Evolutionary conservation across 2,329 filamentous ascomycete species (phyloP).

Genomic region (Colletotrichum tropicale): DNA sequence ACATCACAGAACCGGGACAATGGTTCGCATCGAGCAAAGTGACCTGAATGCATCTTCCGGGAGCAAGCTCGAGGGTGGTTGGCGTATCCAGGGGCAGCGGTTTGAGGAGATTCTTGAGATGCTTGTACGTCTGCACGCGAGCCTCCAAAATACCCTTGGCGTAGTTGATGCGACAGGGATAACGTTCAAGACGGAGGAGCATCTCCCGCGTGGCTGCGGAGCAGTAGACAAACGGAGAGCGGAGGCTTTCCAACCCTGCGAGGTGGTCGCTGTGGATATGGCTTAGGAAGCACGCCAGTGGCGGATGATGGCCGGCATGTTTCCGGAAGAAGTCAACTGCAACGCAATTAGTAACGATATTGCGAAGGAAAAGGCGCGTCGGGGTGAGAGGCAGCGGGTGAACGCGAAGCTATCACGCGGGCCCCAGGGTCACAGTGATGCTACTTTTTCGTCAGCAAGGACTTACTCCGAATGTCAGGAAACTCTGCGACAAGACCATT

Average conservation of each 20-base stretch:
- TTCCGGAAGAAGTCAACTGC: slow-evolving; percentile 82
- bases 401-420: neutral
- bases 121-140: slow-evolving; percentile 75
- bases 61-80: slow-evolving; percentile 74
- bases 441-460: neutral
- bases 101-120: slow-evolving; percentile 77
- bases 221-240: slow-evolving; percentile 87
- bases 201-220: slow-evolving; percentile 84
- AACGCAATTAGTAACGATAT: slow-evolving; percentile 2
- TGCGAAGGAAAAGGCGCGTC: neutral
- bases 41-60: slow-evolving; percentile 72
- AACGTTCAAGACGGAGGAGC: slow-evolving; percentile 79
- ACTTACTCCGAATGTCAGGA: slow-evolving; percentile 72
- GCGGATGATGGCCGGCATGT: slow-evolving; percentile 57
- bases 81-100: slow-evolving; percentile 83
- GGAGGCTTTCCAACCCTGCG: slow-evolving; percentile 75
- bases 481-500: slow-evolving; percentile 77
- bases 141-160: slow-evolving; percentile 78
- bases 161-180: slow-evolving; percentile 81
- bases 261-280: slow-evolving; percentile 95
- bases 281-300: slow-evolving; percentile 85
- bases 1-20: slow-evolving; percentile 90
- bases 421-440: neutral
- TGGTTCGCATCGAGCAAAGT: slow-evolving; percentile 93
- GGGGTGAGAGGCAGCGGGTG: slow-evolving; percentile 9